Percentiles rank a stretch among this genome's conserved stretches.
phyloP scores from a whole-genome alignment of 2,329 filamentous ascomycete species.

The Cladosporium sp. region DNA sequence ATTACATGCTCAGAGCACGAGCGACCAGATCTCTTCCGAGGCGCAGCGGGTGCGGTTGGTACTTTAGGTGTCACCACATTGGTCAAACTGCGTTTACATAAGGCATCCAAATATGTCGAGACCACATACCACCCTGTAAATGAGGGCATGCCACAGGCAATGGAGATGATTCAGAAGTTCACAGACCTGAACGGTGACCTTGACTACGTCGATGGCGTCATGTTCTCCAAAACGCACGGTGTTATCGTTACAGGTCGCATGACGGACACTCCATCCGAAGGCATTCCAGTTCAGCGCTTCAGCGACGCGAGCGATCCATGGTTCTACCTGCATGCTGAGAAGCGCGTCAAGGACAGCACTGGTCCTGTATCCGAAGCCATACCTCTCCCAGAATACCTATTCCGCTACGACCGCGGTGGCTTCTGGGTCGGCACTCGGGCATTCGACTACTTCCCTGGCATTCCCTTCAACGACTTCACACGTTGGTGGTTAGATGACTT shows the following conservation, averaged over 20 bases:
- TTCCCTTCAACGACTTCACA: conserved; percentile 62
- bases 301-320: conserved; percentile 61
- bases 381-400: conserved; percentile 52
- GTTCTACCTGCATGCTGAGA: conserved; percentile 66
- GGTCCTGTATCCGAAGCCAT: conserved; percentile 35
- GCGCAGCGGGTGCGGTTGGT: conserved; percentile 63
- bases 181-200: conserved; percentile 56
- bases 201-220: conserved; percentile 49
- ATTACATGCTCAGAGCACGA: conserved; percentile 52
- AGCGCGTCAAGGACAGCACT: conserved; percentile 13
- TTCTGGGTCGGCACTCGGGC: conserved; percentile 65
- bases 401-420: conserved; percentile 60
- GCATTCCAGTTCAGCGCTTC: conserved; percentile 40
- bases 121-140: conserved; percentile 46
- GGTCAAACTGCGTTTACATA: conserved; percentile 46
- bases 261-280: conserved; percentile 38
- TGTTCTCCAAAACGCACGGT: conserved; percentile 42
- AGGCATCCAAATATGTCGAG: conserved; percentile 48
- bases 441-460: conserved; percentile 58
- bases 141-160: conserved; percentile 43
- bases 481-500: conserved; percentile 59
- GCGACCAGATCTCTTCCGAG: conserved; percentile 58
- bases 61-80: conserved; percentile 66
- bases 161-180: conserved; percentile 39
- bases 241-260: conserved; percentile 44